phyloP scores from a whole-genome alignment of 345 rosid genomes.

The Populus nigra region DNA sequence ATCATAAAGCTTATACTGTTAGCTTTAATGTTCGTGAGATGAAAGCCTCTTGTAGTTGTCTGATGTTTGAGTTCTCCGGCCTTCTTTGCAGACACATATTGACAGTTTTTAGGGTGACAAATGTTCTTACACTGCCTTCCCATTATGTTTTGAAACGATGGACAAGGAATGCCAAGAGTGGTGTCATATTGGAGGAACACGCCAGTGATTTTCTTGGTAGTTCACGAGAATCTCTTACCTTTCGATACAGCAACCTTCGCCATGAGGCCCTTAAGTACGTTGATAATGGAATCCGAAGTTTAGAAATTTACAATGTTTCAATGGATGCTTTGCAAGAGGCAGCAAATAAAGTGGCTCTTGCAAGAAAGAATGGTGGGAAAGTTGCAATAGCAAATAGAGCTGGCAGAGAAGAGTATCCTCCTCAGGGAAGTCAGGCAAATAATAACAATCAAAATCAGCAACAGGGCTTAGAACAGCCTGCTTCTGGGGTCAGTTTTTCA shows the following conservation, averaged over 20 bases:
- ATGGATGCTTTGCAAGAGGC: conserved; percentile 48
- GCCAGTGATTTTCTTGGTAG: conserved; percentile 29
- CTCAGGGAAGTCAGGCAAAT: conserved; percentile 7
- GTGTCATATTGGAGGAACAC: conserved; percentile 44
- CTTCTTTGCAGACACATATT: conserved; percentile 56
- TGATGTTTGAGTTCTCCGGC: conserved; percentile 64
- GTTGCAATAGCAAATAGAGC: neutral
- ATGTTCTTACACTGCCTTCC: conserved; percentile 60
- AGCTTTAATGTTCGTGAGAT: conserved; percentile 48
- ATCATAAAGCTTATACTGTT: conserved; percentile 41
- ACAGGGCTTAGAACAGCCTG: conserved; percentile 12
- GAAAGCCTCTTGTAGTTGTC: conserved; percentile 59
- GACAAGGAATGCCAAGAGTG: conserved; percentile 58
- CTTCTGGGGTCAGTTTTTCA: conserved; percentile 19
- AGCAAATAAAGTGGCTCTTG: conserved; percentile 33
- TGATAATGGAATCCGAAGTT: conserved; percentile 41
- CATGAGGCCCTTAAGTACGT: conserved; percentile 52
- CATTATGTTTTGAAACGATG: conserved; percentile 49
- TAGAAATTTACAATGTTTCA: conserved; percentile 40
- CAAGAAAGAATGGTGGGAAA: conserved; percentile 15
- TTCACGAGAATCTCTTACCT: conserved; percentile 49
- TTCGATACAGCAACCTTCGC: conserved; percentile 47
- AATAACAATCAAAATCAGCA: neutral
- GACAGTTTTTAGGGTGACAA: conserved; percentile 57
- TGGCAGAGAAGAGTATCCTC: neutral